Evolutionary conservation across 2,329 filamentous ascomycete species (phyloP).

Genomic region (Colletotrichum navitas): DNA sequence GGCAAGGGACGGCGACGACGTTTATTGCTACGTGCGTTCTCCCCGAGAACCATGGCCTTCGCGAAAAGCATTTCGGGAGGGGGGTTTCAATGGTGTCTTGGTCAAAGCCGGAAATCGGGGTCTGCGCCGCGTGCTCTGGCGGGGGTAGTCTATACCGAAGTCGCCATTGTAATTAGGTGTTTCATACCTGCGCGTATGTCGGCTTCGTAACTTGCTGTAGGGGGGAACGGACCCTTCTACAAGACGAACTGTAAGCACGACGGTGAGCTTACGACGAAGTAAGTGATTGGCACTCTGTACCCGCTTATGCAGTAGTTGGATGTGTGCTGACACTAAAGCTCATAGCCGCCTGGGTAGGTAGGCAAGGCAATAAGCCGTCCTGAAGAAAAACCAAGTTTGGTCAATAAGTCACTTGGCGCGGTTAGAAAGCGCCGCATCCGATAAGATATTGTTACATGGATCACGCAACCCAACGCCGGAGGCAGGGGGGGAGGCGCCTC

Average conservation of each 20-base stretch:
- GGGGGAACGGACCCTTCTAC: background rate
- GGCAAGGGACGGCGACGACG: background rate
- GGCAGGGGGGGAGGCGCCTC: too few species aligned
- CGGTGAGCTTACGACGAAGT: background rate
- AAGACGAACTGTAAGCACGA: background rate
- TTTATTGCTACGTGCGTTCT: background rate
- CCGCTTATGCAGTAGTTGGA: background rate
- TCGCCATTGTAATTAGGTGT: background rate
- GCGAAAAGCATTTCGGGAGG: background rate
- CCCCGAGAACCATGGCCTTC: background rate
- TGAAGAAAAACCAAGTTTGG: too few species aligned
- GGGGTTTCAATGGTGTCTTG: background rate
- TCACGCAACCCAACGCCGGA: background rate
- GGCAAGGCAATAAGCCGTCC: too few species aligned
- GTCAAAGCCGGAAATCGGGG: background rate
- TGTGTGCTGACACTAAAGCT: background rate
- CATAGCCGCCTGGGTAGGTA: too few species aligned
- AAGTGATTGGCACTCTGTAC: background rate
- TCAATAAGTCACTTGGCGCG: background rate
- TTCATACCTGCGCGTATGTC: background rate
- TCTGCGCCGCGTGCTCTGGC: background rate
- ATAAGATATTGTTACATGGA: background rate
- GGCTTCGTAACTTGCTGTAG: background rate
- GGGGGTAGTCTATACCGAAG: background rate
- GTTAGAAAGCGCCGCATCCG: background rate